phyloP scores from a whole-genome alignment of 805 yeast genomes.

The Huiozyma sinensis region DNA sequence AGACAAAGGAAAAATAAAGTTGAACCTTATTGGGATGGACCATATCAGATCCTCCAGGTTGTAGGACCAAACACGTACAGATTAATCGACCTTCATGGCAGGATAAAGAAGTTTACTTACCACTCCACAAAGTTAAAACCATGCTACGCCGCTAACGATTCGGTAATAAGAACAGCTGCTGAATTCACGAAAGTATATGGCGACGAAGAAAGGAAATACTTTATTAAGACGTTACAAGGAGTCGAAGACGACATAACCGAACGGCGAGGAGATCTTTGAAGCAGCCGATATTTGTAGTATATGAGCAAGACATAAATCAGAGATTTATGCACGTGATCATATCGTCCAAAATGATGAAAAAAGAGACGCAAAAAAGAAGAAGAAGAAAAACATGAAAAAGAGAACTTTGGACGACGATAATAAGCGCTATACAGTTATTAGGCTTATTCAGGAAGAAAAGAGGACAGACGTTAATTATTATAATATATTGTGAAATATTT shows the following conservation, averaged over 20 bases:
- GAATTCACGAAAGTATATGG: neutral
- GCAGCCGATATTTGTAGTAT: neutral
- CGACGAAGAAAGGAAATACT: neutral
- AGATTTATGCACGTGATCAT: too few relatives aligned
- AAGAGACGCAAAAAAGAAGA: too few relatives aligned
- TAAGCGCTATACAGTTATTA: too few relatives aligned
- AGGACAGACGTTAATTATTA: too few relatives aligned
- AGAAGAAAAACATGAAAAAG: too few relatives aligned
- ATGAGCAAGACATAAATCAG: too few relatives aligned
- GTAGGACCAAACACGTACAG: neutral
- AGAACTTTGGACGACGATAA: too few relatives aligned
- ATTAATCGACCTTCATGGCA: neutral
- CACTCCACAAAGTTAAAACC: neutral
- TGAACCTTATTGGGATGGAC: conserved; percentile 1
- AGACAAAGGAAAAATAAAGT: neutral
- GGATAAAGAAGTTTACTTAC: neutral
- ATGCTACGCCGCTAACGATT: neutral
- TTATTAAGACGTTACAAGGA: neutral
- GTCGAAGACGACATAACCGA: neutral
- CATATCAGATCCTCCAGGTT: neutral
- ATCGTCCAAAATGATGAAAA: too few relatives aligned
- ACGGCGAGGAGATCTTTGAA: neutral
- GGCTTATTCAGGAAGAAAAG: too few relatives aligned
- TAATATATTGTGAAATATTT: too few relatives aligned
- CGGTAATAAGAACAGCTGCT: neutral